Evolutionary conservation across 1,284 basidiomycete species (phyloP), one percentile per base, ranked within the genome.

Genomic region (Trichosporon coremiiforme): DNA sequence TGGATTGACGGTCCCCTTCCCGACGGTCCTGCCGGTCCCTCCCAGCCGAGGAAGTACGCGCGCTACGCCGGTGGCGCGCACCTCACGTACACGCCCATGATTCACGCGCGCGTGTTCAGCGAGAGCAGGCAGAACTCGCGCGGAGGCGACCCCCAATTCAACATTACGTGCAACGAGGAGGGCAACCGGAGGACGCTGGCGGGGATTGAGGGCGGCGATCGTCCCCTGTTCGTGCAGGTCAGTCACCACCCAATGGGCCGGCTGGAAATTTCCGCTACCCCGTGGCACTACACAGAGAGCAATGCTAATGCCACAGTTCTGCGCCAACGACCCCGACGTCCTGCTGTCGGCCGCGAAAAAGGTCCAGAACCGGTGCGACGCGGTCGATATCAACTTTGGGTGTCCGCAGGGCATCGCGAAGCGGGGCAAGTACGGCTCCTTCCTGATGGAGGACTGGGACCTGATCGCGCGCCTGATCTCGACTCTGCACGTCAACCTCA

Each of bases 371-470:
- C 86, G 90, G 69, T 94, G 92, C 77, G 95, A 98, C 82, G 96
- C 92, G 0, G 89, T 98, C 22, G 96, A 99, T 80, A 87, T 98
- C 82, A 98, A 99, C 82, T 86, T 99, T 35, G 95, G 95, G 0
- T 98, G 96, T 80, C 96, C 96, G 0, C 96, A 99, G 78, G 94
- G 96, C 68, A 98, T 99, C 72, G 96, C 96, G 0, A 88, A 88
- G 72, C 86, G 89, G 53, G 96, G 96, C 0, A 87, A 88, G 70
- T 99, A 98, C 75, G 96, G 96, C 0, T 88, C 91, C 1, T 98
- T 92, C 84, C 81, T 99, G 63, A 93, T 95, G 86, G 95, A 98
- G 72, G 94, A 98, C 67, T 98, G 95, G 95, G 89, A 92, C 10
- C 81, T 97, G 65, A 90, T 97, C 33, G 89, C 89, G 73, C 85